These are phyloP conservation scores for Steccherinum ochraceum DNA, from an alignment of 768 basidiomycete species.

Conservation along the genomic window DNA sequence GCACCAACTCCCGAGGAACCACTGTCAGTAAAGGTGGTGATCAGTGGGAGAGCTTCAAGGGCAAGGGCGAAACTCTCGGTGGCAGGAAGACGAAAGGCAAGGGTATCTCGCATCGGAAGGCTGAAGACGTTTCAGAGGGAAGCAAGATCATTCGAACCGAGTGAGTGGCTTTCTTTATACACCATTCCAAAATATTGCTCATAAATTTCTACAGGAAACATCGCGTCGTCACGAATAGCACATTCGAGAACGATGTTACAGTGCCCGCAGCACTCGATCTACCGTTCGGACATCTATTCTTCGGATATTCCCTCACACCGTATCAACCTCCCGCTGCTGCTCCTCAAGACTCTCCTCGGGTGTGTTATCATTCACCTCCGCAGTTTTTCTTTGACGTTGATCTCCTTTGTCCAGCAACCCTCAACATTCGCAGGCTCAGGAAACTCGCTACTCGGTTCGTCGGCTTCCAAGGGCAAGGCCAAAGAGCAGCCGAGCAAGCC, in stretches of 20 bases:
- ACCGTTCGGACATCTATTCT: conserved; percentile 93
- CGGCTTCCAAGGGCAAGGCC: conserved; percentile 46
- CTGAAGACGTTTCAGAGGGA: conserved; percentile 68
- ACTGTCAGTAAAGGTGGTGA: conserved; percentile 71
- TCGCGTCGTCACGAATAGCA: conserved; percentile 76
- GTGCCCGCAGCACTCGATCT: conserved; percentile 88
- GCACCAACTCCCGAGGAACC: conserved; percentile 38
- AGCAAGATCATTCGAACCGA: conserved; percentile 91
- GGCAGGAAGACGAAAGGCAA: conserved; percentile 95
- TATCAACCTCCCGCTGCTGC: conserved; percentile 46
- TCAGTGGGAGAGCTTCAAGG: conserved; percentile 94
- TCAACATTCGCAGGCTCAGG: conserved; percentile 61
- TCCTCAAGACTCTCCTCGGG: conserved; percentile 9
- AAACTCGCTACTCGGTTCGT: conserved; percentile 55
- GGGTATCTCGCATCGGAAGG: conserved; percentile 78
- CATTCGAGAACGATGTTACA: conserved; percentile 64
- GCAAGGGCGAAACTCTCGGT: conserved; percentile 83
- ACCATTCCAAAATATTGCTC: conserved; percentile 9
- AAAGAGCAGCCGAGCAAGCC: conserved; percentile 25
- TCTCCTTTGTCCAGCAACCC: conserved; percentile 26
- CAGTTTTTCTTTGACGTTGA: neutral
- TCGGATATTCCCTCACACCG: conserved; percentile 81
- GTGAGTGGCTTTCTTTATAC: conserved; percentile 40
- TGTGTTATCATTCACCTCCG: conserved; percentile 4
- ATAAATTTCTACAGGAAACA: conserved; percentile 54